Conservation (phyloP, 768 basidiomycete species). For the Russula compacta region DNA sequence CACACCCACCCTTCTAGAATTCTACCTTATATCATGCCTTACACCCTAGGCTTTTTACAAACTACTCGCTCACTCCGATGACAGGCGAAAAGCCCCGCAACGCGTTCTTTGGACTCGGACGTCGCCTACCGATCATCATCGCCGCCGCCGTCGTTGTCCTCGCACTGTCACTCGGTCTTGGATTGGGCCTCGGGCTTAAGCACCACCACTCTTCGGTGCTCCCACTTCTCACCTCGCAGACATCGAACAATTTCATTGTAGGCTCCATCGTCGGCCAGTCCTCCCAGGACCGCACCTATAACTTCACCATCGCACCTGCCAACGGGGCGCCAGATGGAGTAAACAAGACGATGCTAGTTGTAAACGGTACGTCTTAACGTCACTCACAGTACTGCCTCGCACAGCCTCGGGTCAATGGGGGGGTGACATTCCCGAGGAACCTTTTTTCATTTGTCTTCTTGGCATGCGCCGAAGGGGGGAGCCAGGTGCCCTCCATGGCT, state of each 20-base stretch:
- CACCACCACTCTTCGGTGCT: conserved; percentile 7
- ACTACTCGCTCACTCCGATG: not conserved
- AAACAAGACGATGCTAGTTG: conserved; percentile 36
- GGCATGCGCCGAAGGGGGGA: not conserved
- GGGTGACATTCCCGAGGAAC: not conserved
- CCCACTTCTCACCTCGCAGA: not conserved
- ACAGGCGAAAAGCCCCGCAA: not conserved
- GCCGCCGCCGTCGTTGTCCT: conserved; percentile 12
- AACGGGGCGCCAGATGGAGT: conserved; percentile 35
- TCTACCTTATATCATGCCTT: not conserved
- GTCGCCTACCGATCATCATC: not conserved
- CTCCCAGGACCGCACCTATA: conserved; percentile 35
- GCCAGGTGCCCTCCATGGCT: not conserved
- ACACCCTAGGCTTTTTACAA: not conserved
- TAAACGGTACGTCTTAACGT: conserved; percentile 31
- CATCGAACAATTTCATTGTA: conserved; percentile 15
- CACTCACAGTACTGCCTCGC: not conserved
- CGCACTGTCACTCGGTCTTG: conserved; percentile 23
- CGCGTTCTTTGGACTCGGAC: not conserved
- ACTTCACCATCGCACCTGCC: conserved; percentile 35
- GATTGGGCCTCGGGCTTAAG: conserved; percentile 20
- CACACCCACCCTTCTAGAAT: not conserved
- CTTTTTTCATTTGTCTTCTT: not conserved
- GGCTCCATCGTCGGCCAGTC: conserved; percentile 16
- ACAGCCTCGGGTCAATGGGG: not conserved